Conservation (phyloP, 768 basidiomycete genomes). For the Pleurotus ostreatus region DNA sequence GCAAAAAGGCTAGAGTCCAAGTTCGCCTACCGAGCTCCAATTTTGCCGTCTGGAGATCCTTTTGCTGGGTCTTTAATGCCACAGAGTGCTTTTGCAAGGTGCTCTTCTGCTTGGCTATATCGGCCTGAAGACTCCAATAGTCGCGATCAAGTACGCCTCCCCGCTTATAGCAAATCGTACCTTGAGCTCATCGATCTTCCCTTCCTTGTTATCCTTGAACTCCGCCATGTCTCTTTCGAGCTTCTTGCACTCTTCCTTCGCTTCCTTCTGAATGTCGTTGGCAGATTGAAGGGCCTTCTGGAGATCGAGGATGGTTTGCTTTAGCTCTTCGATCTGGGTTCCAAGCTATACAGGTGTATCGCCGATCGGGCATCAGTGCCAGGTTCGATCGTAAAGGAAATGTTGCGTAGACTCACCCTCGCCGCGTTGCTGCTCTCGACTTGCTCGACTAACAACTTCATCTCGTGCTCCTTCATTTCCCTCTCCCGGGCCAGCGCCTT, state of each 20-base stretch:
- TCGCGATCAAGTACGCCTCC: background rate
- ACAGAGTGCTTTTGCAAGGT: conserved; percentile 79
- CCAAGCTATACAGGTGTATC: conserved; percentile 51
- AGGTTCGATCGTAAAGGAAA: background rate
- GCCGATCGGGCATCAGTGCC: background rate
- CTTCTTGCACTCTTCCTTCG: conserved; percentile 75
- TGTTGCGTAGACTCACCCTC: conserved; percentile 47
- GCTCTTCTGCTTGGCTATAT: conserved; percentile 78
- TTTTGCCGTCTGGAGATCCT: conserved; percentile 81
- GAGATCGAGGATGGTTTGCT: conserved; percentile 58
- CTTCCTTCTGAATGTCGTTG: conserved; percentile 72
- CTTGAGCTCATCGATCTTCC: conserved; percentile 92
- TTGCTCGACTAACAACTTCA: conserved; percentile 78
- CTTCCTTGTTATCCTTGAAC: conserved; percentile 98
- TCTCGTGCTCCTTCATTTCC: conserved; percentile 88
- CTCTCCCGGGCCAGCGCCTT: conserved; percentile 56
- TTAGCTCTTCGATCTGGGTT: conserved; percentile 71
- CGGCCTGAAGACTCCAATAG: conserved; percentile 41
- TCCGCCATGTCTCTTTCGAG: conserved; percentile 97
- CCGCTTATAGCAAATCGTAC: conserved; percentile 33
- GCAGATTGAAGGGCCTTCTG: conserved; percentile 56
- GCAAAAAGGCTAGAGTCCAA: background rate
- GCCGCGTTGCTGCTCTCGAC: conserved; percentile 87
- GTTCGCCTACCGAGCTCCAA: conserved; percentile 76
- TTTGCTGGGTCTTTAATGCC: conserved; percentile 80